Evolutionary conservation across 2,329 filamentous ascomycete species (phyloP).

Genomic region (Akanthomyces muscarius): DNA sequence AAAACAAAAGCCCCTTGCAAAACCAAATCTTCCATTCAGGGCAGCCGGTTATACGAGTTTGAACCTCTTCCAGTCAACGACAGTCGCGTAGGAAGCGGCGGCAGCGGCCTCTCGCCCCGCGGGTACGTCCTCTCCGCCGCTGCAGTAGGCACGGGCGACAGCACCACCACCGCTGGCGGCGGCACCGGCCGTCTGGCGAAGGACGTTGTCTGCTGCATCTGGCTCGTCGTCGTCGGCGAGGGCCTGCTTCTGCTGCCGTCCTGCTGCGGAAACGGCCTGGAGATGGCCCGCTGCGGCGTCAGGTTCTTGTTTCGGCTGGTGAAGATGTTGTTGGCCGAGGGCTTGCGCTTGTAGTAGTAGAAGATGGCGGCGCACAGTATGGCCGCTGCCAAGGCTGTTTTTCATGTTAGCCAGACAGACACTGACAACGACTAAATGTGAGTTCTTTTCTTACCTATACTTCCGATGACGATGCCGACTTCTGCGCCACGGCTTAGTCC

Average conservation of each 20-base stretch:
- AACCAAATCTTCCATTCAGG: background rate
- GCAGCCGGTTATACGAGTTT: background rate
- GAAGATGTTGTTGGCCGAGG: conserved; percentile 1
- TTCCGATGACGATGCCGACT: conserved; percentile 12
- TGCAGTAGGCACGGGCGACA: too few species aligned
- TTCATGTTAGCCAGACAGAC: background rate
- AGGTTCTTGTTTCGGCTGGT: background rate
- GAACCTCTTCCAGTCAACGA: background rate
- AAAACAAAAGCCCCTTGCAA: too few species aligned
- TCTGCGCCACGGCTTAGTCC: conserved; percentile 7
- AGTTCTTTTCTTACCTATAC: background rate
- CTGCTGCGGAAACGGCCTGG: background rate
- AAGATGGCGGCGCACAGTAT: conserved; percentile 3
- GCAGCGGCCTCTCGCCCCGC: conserved; percentile 5
- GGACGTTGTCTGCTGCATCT: background rate
- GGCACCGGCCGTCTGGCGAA: background rate
- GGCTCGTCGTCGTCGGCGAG: background rate
- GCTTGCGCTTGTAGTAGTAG: conserved; percentile 12
- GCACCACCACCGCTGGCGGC: background rate
- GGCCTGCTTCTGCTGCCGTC: too few species aligned
- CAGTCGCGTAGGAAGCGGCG: background rate
- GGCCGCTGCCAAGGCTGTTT: background rate
- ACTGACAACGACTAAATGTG: too few species aligned
- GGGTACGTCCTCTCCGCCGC: background rate
- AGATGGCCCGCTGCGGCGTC: conserved; percentile 4